Percentiles rank a stretch among this genome's conserved stretches.
phyloP scores from a whole-genome alignment of 2,329 filamentous ascomycete genomes.

The Hansfordia pulvinata region DNA sequence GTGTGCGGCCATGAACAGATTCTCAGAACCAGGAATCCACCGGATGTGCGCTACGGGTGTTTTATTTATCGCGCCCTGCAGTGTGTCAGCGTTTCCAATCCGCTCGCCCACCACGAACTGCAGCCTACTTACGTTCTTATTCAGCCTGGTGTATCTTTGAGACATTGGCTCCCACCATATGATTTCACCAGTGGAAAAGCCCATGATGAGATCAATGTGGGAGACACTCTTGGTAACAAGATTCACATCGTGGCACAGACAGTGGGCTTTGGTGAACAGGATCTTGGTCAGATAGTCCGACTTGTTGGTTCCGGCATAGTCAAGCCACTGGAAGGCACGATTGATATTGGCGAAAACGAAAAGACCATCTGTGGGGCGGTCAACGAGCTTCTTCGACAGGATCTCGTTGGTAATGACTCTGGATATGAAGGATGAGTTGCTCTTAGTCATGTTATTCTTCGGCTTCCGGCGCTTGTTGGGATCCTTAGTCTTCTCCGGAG shows the following conservation, averaged over 20 bases:
- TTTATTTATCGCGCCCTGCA: conserved; percentile 69
- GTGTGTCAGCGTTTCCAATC: too few species aligned
- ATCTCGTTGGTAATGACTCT: conserved; percentile 83
- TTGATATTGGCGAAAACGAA: conserved; percentile 96
- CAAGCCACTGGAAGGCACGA: conserved; percentile 90
- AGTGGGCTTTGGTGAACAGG: conserved; percentile 91
- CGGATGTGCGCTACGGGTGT: conserved; percentile 76
- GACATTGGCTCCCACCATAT: conserved; percentile 98
- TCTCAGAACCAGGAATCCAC: conserved; percentile 92
- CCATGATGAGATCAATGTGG: conserved; percentile 87
- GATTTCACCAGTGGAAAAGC: conserved; percentile 91
- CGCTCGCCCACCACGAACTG: too few species aligned
- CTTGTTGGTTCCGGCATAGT: conserved; percentile 65
- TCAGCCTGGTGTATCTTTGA: conserved; percentile 87
- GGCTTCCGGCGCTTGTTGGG: conserved; percentile 77
- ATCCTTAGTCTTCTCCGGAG: conserved; percentile 51
- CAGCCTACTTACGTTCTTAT: conserved; percentile 65
- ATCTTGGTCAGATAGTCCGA: conserved; percentile 91
- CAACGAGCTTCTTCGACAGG: conserved; percentile 63
- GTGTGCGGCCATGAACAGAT: conserved; percentile 81
- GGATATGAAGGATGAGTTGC: conserved; percentile 97
- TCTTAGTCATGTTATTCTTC: conserved; percentile 97
- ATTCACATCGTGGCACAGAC: conserved; percentile 89
- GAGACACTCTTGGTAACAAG: conserved; percentile 60
- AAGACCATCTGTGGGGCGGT: conserved; percentile 64